phyloP scores from a whole-genome alignment of 768 basidiomycete genomes.

The Pisolithus orientalis region DNA sequence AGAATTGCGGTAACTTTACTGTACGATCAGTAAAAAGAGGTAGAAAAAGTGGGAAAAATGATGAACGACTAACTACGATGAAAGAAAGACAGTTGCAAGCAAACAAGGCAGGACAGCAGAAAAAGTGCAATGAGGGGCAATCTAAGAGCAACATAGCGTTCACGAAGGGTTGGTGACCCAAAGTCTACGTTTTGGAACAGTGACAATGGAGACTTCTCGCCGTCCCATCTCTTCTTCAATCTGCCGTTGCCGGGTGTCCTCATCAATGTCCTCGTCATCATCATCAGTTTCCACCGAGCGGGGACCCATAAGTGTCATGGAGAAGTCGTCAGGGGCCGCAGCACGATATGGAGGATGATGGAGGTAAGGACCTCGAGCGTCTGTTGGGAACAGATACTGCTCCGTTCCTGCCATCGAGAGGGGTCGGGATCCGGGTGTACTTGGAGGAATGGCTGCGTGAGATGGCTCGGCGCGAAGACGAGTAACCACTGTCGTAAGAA shows the following conservation, averaged over 20 bases:
- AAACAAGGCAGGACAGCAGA: constrained; percentile 10
- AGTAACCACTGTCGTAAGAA: constrained; percentile 44
- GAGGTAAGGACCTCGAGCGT: constrained; percentile 52
- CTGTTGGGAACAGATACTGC: constrained; percentile 40
- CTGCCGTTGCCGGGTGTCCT: constrained; percentile 62
- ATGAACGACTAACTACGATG: background rate
- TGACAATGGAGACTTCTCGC: constrained; percentile 78
- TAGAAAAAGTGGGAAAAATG: background rate
- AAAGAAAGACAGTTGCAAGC: constrained; percentile 5
- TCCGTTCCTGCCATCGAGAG: constrained; percentile 36
- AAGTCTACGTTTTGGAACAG: constrained; percentile 67
- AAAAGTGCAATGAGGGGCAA: constrained; percentile 1
- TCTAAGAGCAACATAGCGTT: constrained; percentile 5
- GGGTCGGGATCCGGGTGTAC: constrained; percentile 33
- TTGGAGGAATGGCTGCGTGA: constrained; percentile 26
- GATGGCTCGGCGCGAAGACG: constrained; percentile 35
- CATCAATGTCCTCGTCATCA: constrained; percentile 68
- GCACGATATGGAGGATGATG: constrained; percentile 60
- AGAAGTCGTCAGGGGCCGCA: constrained; percentile 38
- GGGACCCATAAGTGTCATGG: constrained; percentile 34
- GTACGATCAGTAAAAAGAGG: constrained; percentile 14
- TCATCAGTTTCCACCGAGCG: constrained; percentile 51
- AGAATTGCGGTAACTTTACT: constrained; percentile 12
- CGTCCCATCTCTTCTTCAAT: constrained; percentile 81
- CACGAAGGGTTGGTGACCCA: constrained; percentile 65